These are phyloP conservation scores for Tephrocybe sp. DNA, from an alignment of 768 basidiomycete genomes.

Conservation along the genomic window DNA sequence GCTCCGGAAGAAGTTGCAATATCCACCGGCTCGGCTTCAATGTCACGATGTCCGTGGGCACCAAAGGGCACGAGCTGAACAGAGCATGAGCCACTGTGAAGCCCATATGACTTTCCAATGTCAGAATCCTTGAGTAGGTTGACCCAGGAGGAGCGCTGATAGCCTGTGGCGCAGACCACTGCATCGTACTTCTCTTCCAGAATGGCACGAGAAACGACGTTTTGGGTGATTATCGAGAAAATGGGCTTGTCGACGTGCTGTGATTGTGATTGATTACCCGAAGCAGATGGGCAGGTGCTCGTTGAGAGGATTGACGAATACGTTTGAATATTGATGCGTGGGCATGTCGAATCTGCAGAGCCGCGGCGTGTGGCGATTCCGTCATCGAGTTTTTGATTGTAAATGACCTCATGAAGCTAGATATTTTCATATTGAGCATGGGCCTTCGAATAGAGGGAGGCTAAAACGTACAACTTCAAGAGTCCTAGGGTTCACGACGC, in stretches of 20 bases:
- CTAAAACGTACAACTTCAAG: conserved; percentile 33
- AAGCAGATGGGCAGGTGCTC: conserved; percentile 9
- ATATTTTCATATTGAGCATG: not conserved
- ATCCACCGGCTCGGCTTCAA: conserved; percentile 17
- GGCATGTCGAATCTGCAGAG: conserved; percentile 13
- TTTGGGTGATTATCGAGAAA: conserved; percentile 30
- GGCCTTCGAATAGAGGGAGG: not conserved
- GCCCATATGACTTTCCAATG: conserved; percentile 36
- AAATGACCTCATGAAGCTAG: conserved; percentile 49
- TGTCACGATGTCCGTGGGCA: conserved; percentile 6
- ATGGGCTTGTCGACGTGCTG: not conserved
- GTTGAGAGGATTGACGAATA: conserved; percentile 36
- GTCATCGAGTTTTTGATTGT: conserved; percentile 47
- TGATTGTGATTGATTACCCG: not conserved
- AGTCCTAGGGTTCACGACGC: conserved; percentile 49
- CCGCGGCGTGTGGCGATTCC: conserved; percentile 35
- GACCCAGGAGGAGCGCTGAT: conserved; percentile 47
- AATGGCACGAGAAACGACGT: conserved; percentile 32
- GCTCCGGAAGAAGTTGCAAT: conserved; percentile 24
- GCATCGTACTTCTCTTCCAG: conserved; percentile 39
- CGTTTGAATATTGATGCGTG: conserved; percentile 35
- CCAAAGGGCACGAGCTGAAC: conserved; percentile 26
- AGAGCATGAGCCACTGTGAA: conserved; percentile 20
- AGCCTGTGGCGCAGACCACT: conserved; percentile 53
- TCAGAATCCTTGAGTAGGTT: conserved; percentile 38